phyloP scores from a whole-genome alignment of 2,329 filamentous ascomycete genomes.

The Nannizzia gypsea region DNA sequence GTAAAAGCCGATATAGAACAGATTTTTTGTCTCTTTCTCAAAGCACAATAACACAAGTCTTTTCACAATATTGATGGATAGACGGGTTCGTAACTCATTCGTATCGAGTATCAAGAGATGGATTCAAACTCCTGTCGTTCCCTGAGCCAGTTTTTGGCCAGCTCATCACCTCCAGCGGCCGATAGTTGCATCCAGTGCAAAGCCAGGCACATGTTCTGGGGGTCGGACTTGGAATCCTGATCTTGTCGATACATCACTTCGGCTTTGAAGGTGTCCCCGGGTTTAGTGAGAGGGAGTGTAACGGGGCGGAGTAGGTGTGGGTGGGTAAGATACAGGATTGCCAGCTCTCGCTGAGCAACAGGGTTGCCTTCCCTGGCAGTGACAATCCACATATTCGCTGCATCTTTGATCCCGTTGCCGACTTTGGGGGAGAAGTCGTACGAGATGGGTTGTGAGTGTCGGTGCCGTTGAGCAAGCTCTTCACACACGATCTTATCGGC shows the following conservation, averaged over 20 bases:
- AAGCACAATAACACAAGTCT: constrained; percentile 10
- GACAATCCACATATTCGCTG: constrained; percentile 80
- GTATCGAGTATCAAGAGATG: constrained; percentile 38
- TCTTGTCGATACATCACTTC: constrained; percentile 60
- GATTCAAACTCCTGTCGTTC: constrained; percentile 55
- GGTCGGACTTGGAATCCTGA: constrained; percentile 60
- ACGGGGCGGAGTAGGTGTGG: constrained; percentile 71
- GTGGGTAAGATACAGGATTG: constrained; percentile 83
- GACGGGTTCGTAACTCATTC: neutral
- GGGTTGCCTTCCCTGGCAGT: constrained; percentile 85
- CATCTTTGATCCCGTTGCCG: constrained; percentile 49
- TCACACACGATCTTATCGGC: constrained; percentile 57
- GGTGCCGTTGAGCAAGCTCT: constrained; percentile 27
- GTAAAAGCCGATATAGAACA: constrained; percentile 19
- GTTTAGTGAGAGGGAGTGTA: constrained; percentile 70
- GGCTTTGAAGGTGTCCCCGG: constrained; percentile 81
- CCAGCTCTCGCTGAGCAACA: constrained; percentile 82
- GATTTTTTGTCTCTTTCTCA: constrained; percentile 8
- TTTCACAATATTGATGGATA: neutral
- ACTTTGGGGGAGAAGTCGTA: constrained; percentile 22
- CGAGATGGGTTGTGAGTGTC: constrained; percentile 24
- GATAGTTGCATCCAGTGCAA: constrained; percentile 96
- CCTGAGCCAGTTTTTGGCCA: constrained; percentile 70
- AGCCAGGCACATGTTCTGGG: constrained; percentile 81
- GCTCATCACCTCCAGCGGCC: constrained; percentile 70